Evolutionary conservation across 768 basidiomycete genomes (phyloP), one percentile per base, ranked within the genome.

Genomic region (Mycena vulgaris): DNA sequence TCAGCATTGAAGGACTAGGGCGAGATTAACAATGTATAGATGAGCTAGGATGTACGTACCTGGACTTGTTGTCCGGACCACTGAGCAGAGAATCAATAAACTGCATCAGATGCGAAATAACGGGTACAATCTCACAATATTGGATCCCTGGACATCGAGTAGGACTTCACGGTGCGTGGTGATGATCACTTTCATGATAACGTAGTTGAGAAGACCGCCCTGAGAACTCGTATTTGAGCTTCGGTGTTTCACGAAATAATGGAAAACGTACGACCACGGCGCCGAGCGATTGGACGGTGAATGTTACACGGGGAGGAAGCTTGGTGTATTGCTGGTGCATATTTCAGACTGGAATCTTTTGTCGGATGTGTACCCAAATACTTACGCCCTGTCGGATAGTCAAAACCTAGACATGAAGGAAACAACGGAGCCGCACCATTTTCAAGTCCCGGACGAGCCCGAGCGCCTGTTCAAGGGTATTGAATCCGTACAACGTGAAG

Each of bases 131-230:
- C 39, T 39, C 23, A 69, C 82, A 86, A 88, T 83, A 70, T 88
- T 86, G 4, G 90, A 89, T 37, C 89, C 89, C 70, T 91, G 81
- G 0, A 88, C 84, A 6, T 85, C 86, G 27, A 90, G 80, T 4
- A 92, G 77, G 30, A 89, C 85, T 0, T 84, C 83, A 0, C 83
- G 81, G 48, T 90, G 87, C 42, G 76, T 83, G 61, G 81, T 81
- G 73, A 92, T 83, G 64, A 92, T 88, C 2, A 63, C 55, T 85
- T 87, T 67, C 66, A 86, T 64, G 48, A 65, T 58, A 13, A 40
- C 66, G 48, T 73, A 88, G 76, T 85, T 87, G 48, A 87, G 73
- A 58, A 87, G 72, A 31, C 83, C 79, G 13, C 87, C 70, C 63
- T 78, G 30, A 13, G 23, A 13, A 60, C n/a, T 19, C 7, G 27